Percentiles rank a stretch among this genome's conserved stretches.
Conservation (phyloP, 352 stramenopile genomes). For the Globisporangium nagaii region DNA sequence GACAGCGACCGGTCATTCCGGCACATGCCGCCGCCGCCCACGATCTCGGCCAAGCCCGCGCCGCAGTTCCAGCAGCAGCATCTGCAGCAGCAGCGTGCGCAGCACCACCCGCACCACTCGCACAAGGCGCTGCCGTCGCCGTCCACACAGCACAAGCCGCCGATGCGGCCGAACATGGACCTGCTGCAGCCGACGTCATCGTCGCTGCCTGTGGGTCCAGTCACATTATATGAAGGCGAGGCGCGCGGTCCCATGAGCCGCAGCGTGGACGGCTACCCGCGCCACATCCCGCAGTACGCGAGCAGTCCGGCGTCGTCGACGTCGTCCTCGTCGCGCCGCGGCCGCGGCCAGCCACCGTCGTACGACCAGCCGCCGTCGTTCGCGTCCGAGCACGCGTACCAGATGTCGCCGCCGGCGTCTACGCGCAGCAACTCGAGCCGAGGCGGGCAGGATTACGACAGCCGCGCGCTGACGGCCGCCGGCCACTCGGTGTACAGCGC, state of each 20-base stretch:
- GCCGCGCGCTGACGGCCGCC: conserved; percentile 6
- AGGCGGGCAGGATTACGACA: conserved; percentile 12
- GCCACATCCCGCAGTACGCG: conserved; percentile 8
- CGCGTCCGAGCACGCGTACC: conserved; percentile 18
- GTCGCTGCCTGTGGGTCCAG: neutral
- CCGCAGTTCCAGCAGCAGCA: neutral
- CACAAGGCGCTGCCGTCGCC: too few relatives aligned
- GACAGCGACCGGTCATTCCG: conserved; percentile 15
- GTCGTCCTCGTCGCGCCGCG: conserved; percentile 8
- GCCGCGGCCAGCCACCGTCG: neutral
- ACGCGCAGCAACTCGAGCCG: conserved; percentile 14
- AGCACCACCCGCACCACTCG: too few relatives aligned
- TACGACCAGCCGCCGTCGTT: conserved; percentile 16
- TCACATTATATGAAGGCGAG: conserved; percentile 6
- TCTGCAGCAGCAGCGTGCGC: neutral
- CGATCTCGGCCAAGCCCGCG: conserved; percentile 4
- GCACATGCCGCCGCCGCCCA: conserved; percentile 10
- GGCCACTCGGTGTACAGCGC: neutral
- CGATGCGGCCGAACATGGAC: conserved; percentile 9
- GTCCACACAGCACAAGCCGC: neutral
- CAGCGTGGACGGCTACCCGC: conserved; percentile 1
- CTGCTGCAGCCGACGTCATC: conserved; percentile 4
- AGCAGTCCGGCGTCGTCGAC: neutral
- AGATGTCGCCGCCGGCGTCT: conserved; percentile 7
- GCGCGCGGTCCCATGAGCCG: neutral